phyloP scores from a whole-genome alignment of 306 rosid genomes.

The Cucumis cinereus region DNA sequence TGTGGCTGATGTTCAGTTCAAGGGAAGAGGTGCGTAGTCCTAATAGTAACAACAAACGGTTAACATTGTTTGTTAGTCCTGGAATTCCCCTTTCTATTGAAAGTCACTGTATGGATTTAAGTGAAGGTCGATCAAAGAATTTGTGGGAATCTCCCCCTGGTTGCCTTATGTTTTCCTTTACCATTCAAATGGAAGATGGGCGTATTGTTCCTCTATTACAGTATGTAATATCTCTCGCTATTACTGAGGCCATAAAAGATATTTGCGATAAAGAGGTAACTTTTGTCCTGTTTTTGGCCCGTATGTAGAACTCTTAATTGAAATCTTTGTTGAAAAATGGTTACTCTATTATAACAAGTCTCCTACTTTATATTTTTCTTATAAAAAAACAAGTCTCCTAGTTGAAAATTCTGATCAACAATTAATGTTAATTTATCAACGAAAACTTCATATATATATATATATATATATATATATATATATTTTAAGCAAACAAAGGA shows the following conservation, averaged over 20 bases:
- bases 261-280: constrained; percentile 59
- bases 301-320: neutral
- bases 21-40: constrained; percentile 66
- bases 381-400: neutral
- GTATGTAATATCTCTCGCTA: constrained; percentile 76
- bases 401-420: neutral
- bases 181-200: constrained; percentile 79
- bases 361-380: too few species aligned
- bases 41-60: neutral
- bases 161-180: constrained; percentile 79
- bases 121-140: constrained; percentile 81
- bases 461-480: too few species aligned
- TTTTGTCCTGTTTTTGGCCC: neutral
- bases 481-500: neutral
- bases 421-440: neutral
- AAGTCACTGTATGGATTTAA: constrained; percentile 6
- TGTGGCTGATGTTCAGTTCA: constrained; percentile 73
- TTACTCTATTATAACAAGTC: neutral
- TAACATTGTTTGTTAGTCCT: neutral
- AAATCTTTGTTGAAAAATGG: neutral
- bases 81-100: neutral
- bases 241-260: constrained; percentile 75
- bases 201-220: constrained; percentile 66
- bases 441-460: neutral
- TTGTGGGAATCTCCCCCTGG: constrained; percentile 87